These are phyloP conservation scores for Vanilla planifolia DNA, from an alignment of 106 monocot genomes.

Conservation along the genomic window DNA sequence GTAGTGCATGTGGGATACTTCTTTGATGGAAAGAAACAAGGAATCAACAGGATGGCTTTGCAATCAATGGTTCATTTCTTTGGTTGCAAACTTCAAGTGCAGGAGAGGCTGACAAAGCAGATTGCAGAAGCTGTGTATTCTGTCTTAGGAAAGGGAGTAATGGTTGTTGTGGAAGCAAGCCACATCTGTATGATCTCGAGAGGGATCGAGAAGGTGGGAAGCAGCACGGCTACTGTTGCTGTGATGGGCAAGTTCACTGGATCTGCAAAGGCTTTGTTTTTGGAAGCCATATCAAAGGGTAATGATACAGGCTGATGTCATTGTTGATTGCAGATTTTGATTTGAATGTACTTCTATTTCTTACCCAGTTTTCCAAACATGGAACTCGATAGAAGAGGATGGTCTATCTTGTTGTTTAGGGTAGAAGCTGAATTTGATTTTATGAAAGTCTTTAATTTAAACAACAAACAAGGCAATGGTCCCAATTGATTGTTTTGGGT, in stretches of 20 bases:
- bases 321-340: too few species aligned
- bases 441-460: too few species aligned
- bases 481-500: too few species aligned
- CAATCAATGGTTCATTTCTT: conserved; percentile 69
- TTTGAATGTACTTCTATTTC: too few species aligned
- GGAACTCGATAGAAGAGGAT: too few species aligned
- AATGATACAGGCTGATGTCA: conserved; percentile 24
- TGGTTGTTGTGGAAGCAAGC: conserved; percentile 90
- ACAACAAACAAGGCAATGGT: too few species aligned
- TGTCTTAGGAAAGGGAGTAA: conserved; percentile 37
- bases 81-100: conserved; percentile 83
- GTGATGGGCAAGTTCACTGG: conserved; percentile 65
- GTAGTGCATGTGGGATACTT: conserved; percentile 76
- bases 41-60: conserved; percentile 41
- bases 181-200: conserved; percentile 92
- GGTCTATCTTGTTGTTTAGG: too few species aligned
- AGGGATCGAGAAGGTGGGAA: conserved; percentile 87
- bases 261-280: conserved; percentile 48
- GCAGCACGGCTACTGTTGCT: conserved; percentile 83
- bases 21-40: conserved; percentile 9
- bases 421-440: too few species aligned
- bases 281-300: conserved; percentile 39
- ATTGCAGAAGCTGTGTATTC: conserved; percentile 72
- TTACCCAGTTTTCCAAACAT: too few species aligned
- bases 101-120: conserved; percentile 90